Percentiles rank a stretch among this genome's conserved stretches.
Conservation (phyloP, 148 eudicot genomes). For the Mesembryanthemum crystallinum region DNA sequence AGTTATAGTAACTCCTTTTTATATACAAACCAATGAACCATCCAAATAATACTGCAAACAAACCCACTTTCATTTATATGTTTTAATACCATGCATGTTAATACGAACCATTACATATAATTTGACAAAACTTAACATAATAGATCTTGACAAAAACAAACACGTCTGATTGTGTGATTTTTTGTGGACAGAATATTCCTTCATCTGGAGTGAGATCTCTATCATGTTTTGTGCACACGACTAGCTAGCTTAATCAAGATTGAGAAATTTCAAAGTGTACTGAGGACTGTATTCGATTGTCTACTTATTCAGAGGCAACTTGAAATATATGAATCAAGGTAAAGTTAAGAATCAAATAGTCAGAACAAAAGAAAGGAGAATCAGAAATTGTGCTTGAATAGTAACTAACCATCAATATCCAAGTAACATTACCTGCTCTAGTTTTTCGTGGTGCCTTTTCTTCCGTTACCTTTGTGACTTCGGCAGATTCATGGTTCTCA, state of each 20-base stretch:
- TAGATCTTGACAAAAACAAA: too few relatives aligned
- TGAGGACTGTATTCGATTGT: background rate
- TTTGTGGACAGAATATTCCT: background rate
- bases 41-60: too few relatives aligned
- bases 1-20: too few relatives aligned
- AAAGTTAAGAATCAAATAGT: too few relatives aligned
- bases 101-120: background rate
- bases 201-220: background rate
- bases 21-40: too few relatives aligned
- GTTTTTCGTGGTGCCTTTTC: background rate
- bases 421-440: slow-evolving; percentile 7
- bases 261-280: too few relatives aligned
- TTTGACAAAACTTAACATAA: background rate
- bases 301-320: background rate
- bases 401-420: background rate
- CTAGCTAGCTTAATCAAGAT: background rate
- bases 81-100: too few relatives aligned
- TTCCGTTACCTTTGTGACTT: background rate
- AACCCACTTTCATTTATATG: too few relatives aligned
- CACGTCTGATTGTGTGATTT: background rate
- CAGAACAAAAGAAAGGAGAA: too few relatives aligned
- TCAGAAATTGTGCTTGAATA: background rate
- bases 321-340: background rate
- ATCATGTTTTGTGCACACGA: background rate
- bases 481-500: background rate